phyloP scores from a whole-genome alignment of 31 red algal species.

The Odonthalia washingtoniensis region DNA sequence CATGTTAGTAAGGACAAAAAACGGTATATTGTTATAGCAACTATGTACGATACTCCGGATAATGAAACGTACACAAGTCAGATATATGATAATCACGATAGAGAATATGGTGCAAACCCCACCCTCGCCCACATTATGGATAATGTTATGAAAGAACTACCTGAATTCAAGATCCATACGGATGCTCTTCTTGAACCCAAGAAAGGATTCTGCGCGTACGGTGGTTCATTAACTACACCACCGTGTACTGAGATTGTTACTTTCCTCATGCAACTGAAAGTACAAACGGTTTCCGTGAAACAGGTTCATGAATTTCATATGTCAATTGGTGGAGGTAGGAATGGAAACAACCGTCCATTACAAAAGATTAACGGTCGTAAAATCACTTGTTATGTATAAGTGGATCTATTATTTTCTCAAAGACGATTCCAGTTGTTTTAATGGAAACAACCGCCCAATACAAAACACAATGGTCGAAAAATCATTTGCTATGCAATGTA shows the following conservation, averaged over 20 bases:
- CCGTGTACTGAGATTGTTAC: too few species aligned
- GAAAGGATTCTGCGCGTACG: slow-evolving; percentile 70
- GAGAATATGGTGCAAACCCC: slow-evolving; percentile 22
- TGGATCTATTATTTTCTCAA: too few species aligned
- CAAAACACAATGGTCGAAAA: too few species aligned
- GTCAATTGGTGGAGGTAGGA: slow-evolving; percentile 27
- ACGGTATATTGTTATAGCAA: slow-evolving; percentile 53
- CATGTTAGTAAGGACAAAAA: slow-evolving; percentile 60
- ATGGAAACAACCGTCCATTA: slow-evolving; percentile 76
- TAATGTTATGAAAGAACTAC: slow-evolving; percentile 28
- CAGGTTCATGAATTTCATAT: slow-evolving; percentile 38
- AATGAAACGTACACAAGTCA: neutral
- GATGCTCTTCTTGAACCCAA: slow-evolving; percentile 30
- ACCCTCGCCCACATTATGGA: slow-evolving; percentile 34
- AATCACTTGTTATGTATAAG: slow-evolving; percentile 69
- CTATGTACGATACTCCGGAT: slow-evolving; percentile 34
- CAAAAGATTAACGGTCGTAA: slow-evolving; percentile 72
- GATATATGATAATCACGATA: too few species aligned
- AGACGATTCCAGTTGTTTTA: too few species aligned
- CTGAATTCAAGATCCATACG: slow-evolving; percentile 11
- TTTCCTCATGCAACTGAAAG: too few species aligned
- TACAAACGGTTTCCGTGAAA: too few species aligned
- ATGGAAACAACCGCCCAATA: too few species aligned
- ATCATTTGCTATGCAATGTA: too few species aligned
- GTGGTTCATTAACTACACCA: slow-evolving; percentile 75